Evolutionary conservation across 2,329 filamentous ascomycete genomes (phyloP), one percentile per base, ranked within the genome.

Genomic region (Exophiala spinifera): DNA sequence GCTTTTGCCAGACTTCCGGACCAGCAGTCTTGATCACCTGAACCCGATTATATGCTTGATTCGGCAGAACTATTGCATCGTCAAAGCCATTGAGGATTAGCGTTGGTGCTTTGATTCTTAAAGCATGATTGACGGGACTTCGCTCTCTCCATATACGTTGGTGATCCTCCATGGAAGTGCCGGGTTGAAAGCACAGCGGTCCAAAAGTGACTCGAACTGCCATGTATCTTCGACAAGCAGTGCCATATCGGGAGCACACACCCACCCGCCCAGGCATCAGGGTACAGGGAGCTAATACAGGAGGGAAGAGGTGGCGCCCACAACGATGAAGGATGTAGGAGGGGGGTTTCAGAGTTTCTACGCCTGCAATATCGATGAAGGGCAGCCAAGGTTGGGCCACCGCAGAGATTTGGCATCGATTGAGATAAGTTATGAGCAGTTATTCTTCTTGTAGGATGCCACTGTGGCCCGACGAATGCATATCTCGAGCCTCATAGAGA

Each of bases 351-450:
- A 25, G 0, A 67, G 59, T 14, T 76, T 63, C 3, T 48, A 45
- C 33, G 8, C 25, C 6, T 70, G 65, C 13, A 71, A 67, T 0
- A 68, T 69, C 1, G 73, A 73, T 0, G 53, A 62, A 51, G 40
- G 31, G 3, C 79, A 80, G 1, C 81, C 86, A 43, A 99, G 78
- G 66, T 97, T 91, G 57, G 89, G 86, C 94, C 94, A 99, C 44
- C 70, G 68, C 1, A 78, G 51, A 4, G 68, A 62, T 5, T 63
- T 64, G 28, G 64, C 65, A 31, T 79, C 68, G 48, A 77, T 70
- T 5, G 71, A 56, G 8, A 76, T 57, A 3, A 78, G 61, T 13
- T 64, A 64, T 3, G 67, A 66, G 19, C 62, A 56, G 4, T 73
- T 74, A 7, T 72, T 55, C 3, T 66, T 60, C 0, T 66, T 65